These are phyloP conservation scores for Fusarium pseudograminearum DNA, from an alignment of 2,329 filamentous ascomycete genomes.

Conservation along the genomic window DNA sequence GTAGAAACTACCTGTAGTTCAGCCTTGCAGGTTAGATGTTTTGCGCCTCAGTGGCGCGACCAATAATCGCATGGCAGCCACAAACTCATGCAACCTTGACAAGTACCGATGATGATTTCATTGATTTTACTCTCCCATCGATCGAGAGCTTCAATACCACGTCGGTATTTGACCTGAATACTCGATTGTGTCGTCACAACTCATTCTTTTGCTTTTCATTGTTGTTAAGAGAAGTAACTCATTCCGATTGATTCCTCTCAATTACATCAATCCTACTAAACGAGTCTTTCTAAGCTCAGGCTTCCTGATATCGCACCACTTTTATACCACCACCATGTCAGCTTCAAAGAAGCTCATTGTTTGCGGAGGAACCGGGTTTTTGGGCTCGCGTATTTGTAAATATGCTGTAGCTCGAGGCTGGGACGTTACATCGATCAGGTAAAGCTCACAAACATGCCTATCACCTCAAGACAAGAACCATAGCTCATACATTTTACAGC, in stretches of 20 bases:
- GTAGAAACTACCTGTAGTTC: not conserved
- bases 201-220: not conserved
- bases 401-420: constrained; percentile 86
- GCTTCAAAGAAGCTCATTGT: constrained; percentile 85
- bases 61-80: constrained; percentile 36
- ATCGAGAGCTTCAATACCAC: constrained; percentile 18
- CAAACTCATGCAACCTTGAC: constrained; percentile 35
- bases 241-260: not conserved
- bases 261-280: not conserved
- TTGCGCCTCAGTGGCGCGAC: constrained; percentile 25
- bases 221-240: not conserved
- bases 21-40: constrained; percentile 23
- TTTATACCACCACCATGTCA: constrained; percentile 58
- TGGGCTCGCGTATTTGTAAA: constrained; percentile 91
- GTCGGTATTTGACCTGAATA: constrained; percentile 6
- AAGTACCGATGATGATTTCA: constrained; percentile 46
- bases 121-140: constrained; percentile 38
- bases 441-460: constrained; percentile 45
- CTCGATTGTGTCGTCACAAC: constrained; percentile 27
- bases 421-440: constrained; percentile 95
- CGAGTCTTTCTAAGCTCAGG: constrained; percentile 16
- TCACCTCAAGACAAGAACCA: not conserved
- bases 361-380: constrained; percentile 92
- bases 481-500: constrained; percentile 60
- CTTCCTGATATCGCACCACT: constrained; percentile 39